These are phyloP conservation scores for Neostapfia colusana DNA, from an alignment of 176 grass and related monocot genomes.

Conservation along the genomic window DNA sequence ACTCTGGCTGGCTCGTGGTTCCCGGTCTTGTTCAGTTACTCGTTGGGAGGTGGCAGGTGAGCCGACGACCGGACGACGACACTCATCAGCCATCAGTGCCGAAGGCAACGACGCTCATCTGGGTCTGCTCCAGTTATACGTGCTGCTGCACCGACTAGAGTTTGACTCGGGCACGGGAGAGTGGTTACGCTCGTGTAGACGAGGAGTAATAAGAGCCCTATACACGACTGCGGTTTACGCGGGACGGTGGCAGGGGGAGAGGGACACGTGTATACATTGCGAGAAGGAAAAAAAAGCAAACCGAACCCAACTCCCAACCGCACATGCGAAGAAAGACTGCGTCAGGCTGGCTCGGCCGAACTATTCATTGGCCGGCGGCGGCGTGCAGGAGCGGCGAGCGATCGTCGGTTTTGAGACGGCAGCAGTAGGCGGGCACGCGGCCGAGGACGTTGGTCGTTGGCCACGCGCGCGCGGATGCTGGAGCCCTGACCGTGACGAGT, in stretches of 20 bases:
- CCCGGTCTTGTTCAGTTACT: not conserved
- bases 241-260: not conserved
- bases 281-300: not conserved
- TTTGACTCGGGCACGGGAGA: not conserved
- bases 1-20: not conserved
- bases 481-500: not conserved
- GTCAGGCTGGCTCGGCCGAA: not conserved
- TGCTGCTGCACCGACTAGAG: no score
- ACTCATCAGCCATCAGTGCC: not conserved
- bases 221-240: not conserved
- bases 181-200: not conserved
- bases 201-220: no score
- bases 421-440: not conserved
- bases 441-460: not conserved
- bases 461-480: not conserved
- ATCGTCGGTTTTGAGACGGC: not conserved
- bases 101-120: not conserved
- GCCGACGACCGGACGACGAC: not conserved
- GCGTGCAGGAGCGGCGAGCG: not conserved
- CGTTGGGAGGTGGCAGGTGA: conserved; percentile 41
- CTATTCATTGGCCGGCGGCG: not conserved
- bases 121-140: no score
- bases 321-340: not conserved
- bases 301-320: not conserved
- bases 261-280: not conserved